A percentile compares a stretch with the other conserved stretches of the same genome.
phyloP scores from a whole-genome alignment of 1,139 yeast genomes.

The Pichia cactophila region DNA sequence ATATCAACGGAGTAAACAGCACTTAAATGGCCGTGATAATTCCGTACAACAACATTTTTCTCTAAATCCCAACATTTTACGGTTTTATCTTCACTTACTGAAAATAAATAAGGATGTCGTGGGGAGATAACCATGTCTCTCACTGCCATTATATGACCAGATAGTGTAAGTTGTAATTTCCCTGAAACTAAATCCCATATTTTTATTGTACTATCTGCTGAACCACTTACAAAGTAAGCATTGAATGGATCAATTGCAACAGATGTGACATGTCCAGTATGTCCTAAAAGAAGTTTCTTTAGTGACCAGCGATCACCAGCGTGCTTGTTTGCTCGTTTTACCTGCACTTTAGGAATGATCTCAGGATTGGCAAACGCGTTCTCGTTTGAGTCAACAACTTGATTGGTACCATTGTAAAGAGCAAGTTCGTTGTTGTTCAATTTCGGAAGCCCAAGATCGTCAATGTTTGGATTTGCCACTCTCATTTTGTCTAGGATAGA shows the following conservation, averaged over 20 bases:
- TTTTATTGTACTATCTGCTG: constrained; percentile 81
- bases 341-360: constrained; percentile 20
- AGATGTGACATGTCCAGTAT: constrained; percentile 86
- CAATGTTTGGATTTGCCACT: not conserved
- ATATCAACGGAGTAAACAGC: constrained; percentile 78
- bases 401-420: constrained; percentile 5
- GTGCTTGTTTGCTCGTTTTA: constrained; percentile 24
- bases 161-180: constrained; percentile 60
- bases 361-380: constrained; percentile 23
- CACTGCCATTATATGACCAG: constrained; percentile 90
- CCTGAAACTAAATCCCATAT: constrained; percentile 86
- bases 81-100: constrained; percentile 89
- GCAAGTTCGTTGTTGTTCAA: constrained; percentile 10
- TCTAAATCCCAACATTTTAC: constrained; percentile 98
- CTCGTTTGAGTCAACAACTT: constrained; percentile 11
- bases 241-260: constrained; percentile 80
- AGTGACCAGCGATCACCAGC: constrained; percentile 61
- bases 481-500: constrained; percentile 19
- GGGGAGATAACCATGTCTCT: constrained; percentile 67
- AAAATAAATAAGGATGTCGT: constrained; percentile 79
- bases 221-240: constrained; percentile 88
- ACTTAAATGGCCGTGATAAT: constrained; percentile 90
- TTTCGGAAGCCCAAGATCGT: constrained; percentile 10
- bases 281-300: constrained; percentile 75
- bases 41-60: constrained; percentile 69